Evolutionary conservation across 75 land plant genomes (phyloP).

Genomic region (Azolla pinnata): DNA sequence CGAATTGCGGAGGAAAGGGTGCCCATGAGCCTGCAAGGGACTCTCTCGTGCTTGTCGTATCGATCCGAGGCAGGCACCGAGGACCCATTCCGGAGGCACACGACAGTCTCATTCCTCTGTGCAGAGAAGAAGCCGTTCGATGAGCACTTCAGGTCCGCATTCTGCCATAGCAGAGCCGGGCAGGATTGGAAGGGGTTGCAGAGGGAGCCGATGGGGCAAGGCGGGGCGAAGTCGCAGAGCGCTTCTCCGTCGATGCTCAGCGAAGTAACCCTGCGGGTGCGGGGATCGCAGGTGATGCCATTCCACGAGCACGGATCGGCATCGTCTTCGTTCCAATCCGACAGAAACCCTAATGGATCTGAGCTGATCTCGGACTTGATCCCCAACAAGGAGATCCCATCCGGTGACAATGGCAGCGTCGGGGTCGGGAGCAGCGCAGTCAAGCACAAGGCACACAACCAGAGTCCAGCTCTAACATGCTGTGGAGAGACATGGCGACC

Average conservation of each 20-base stretch:
- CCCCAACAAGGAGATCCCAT: conserved; percentile 32
- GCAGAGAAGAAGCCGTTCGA: not conserved
- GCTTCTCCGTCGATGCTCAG: conserved; percentile 30
- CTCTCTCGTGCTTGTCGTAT: conserved; percentile 1
- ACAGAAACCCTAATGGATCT: conserved; percentile 37
- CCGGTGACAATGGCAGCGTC: conserved; percentile 6
- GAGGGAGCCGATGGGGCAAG: conserved; percentile 1
- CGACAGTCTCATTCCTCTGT: not conserved
- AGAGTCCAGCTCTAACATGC: not conserved
- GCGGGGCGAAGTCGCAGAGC: conserved; percentile 1
- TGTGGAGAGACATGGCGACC: too few relatives aligned
- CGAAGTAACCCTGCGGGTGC: conserved; percentile 18
- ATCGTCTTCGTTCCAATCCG: conserved; percentile 25
- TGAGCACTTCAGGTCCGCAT: not conserved
- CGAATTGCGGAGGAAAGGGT: conserved; percentile 9
- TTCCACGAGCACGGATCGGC: conserved; percentile 44
- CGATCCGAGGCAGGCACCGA: conserved; percentile 1
- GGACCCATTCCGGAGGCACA: conserved; percentile 16
- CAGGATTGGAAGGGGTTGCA: conserved; percentile 11
- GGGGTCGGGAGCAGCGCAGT: not conserved
- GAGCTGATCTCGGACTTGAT: conserved; percentile 30
- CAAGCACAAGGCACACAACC: not conserved
- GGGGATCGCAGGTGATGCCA: conserved; percentile 40
- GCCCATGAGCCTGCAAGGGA: conserved; percentile 11
- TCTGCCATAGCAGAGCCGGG: conserved; percentile 10